These are phyloP conservation scores for Leucaena leucocephala DNA, from an alignment of 306 rosid genomes.

Conservation along the genomic window DNA sequence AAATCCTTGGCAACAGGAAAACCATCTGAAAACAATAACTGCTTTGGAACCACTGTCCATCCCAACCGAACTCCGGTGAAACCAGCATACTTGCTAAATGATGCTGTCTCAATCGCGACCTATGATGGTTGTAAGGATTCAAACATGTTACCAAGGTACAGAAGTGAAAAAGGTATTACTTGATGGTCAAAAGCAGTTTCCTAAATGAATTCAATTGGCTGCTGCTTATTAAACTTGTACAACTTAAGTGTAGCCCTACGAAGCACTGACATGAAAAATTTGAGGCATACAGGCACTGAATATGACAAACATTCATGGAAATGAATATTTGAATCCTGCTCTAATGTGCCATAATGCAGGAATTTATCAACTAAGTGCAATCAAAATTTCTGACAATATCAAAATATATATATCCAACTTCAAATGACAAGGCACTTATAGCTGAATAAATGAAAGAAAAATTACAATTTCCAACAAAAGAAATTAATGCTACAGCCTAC, in stretches of 20 bases:
- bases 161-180: background rate
- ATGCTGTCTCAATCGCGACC: slow-evolving; percentile 97
- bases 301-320: slow-evolving; percentile 7
- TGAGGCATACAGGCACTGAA: background rate
- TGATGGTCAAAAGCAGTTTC: slow-evolving; percentile 14
- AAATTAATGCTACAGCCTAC: slow-evolving; percentile 3
- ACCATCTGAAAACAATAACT: slow-evolving; percentile 83
- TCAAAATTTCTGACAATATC: background rate
- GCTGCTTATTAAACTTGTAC: slow-evolving; percentile 5
- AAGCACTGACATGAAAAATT: background rate
- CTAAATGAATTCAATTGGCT: background rate
- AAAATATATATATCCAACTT: background rate
- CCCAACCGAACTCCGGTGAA: slow-evolving; percentile 97
- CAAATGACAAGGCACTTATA: background rate
- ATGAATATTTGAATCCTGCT: background rate
- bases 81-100: slow-evolving; percentile 95
- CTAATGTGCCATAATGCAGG: background rate
- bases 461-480: slow-evolving; percentile 10
- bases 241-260: background rate
- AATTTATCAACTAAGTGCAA: slow-evolving; percentile 10
- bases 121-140: slow-evolving; percentile 39
- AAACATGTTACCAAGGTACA: slow-evolving; percentile 12
- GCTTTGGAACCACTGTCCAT: slow-evolving; percentile 94
- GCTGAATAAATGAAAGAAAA: slow-evolving; percentile 25
- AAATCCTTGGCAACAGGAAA: slow-evolving; percentile 91